These are phyloP conservation scores for Leucocoprinus sp. DNA, from an alignment of 768 basidiomycete genomes.

Conservation along the genomic window DNA sequence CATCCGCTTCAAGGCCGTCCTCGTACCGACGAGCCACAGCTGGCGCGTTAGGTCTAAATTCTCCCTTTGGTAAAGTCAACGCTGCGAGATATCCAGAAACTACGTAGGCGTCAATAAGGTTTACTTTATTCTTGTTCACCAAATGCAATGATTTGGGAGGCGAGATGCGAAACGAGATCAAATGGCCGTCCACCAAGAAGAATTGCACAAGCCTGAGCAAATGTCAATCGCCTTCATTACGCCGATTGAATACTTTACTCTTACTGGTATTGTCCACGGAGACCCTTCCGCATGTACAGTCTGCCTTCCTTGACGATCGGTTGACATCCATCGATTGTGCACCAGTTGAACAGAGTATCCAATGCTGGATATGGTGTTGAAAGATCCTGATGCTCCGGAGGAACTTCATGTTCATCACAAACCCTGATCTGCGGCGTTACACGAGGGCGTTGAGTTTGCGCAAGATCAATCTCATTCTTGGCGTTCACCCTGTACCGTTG, in stretches of 20 bases:
- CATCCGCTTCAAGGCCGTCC: constrained; percentile 85
- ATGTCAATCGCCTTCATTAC: constrained; percentile 7
- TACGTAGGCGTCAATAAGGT: constrained; percentile 69
- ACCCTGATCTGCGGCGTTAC: constrained; percentile 49
- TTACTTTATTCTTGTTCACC: constrained; percentile 45
- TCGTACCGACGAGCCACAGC: constrained; percentile 67
- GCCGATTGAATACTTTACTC: constrained; percentile 17
- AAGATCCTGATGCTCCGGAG: constrained; percentile 47
- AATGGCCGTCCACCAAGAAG: constrained; percentile 65
- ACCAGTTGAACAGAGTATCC: constrained; percentile 77
- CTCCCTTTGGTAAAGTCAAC: constrained; percentile 51
- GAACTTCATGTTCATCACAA: constrained; percentile 29
- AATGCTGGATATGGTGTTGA: constrained; percentile 51
- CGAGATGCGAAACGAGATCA: constrained; percentile 66
- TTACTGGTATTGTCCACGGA: constrained; percentile 73
- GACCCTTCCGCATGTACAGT: constrained; percentile 61
- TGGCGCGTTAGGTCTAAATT: constrained; percentile 47
- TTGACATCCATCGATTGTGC: constrained; percentile 71
- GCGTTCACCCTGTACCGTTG: constrained; percentile 69
- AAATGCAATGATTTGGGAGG: constrained; percentile 49
- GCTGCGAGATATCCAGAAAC: constrained; percentile 83
- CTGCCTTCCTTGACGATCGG: constrained; percentile 68
- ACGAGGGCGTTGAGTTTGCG: constrained; percentile 48
- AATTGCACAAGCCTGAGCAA: constrained; percentile 54
- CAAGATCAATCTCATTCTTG: constrained; percentile 71